Base-by-base conservation (phyloP, 2,329 filamentous ascomycete genomes). In the Diaporthe ilicicola region DNA sequence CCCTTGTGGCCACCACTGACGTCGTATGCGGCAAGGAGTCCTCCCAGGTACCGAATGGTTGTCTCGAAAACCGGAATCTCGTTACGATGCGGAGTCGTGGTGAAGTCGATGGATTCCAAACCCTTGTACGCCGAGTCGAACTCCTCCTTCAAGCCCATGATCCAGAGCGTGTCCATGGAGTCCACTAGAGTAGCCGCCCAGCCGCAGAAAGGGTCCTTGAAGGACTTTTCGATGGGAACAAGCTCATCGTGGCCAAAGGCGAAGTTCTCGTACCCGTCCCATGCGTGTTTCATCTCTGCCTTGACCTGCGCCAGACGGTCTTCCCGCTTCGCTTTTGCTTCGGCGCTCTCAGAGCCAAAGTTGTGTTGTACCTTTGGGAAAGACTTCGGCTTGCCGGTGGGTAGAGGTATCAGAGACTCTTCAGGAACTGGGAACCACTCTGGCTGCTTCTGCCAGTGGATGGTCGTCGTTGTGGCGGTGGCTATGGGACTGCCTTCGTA, bases 51-150 rank as follows among this genome's bases (percentile, higher is more conserved):
- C 65, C 95, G 90, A 77, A 98, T 98, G 13, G 91, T 93, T 0
- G 94, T 97, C 81, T 98, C 95, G 76, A 98, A 98, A 9, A 97
- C 87, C n/a, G 94, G 94, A 55, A 98, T 96, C 59, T 93, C 89
- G 46, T 82, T 79, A 61, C 91, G 85, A 17, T 81, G 78, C 3
- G 84, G 81, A 34, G 89, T 91, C 13, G 88, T 92, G 3, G 93
- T 96, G 76, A 98, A 98, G 80, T 98, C 94, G 70, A 98, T 95
- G 7, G 88, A 81, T 70, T 86, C 86, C 27, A 95, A 89, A 4
- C 87, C 90, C 65, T 88, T 86, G 54, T 93, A 89, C 2, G 94
- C 94, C 72, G 94, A 91, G 71, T 94, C 89, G 76, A 97, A 97
- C 76, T 97, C 93, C 0, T 92, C 86, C 76, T 89, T 88, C 78